Evolutionary conservation across 73 alveolate genomes (phyloP).

Genomic region (Paramecium caudatum): DNA sequence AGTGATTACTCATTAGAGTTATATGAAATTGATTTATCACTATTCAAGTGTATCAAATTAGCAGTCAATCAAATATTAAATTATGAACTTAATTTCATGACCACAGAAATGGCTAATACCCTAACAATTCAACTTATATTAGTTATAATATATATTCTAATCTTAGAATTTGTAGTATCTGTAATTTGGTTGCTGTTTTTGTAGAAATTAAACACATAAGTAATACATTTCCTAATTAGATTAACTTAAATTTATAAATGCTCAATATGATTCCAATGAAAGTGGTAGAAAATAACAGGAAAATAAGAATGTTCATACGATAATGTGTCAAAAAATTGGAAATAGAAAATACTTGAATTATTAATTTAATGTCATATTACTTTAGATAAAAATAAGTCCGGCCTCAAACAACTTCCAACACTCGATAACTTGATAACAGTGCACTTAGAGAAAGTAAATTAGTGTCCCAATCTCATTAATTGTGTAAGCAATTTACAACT

Average conservation of each 20-base stretch:
- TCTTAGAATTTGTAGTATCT: neutral
- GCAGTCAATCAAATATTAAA: neutral
- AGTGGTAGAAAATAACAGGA: constrained; percentile 49
- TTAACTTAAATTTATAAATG: constrained; percentile 69
- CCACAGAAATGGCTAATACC: neutral
- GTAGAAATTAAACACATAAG: constrained; percentile 8
- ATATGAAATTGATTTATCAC: constrained; percentile 35
- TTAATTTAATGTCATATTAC: neutral
- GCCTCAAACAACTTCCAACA: constrained; percentile 10
- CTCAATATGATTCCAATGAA: constrained; percentile 74
- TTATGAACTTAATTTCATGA: constrained; percentile 7
- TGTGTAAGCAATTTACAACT: constrained; percentile 26
- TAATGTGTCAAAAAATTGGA: constrained; percentile 54
- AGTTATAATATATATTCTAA: constrained; percentile 18
- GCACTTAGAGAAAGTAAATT: constrained; percentile 5
- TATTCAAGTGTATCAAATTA: neutral
- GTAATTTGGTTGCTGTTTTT: constrained; percentile 40
- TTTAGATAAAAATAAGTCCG: neutral
- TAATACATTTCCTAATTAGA: neutral
- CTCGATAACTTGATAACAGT: constrained; percentile 42
- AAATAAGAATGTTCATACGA: constrained; percentile 46
- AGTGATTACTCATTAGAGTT: neutral
- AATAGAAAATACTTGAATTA: constrained; percentile 6
- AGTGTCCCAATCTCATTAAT: neutral
- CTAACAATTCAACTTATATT: constrained; percentile 11